Evolutionary conservation across 2,329 filamentous ascomycete genomes (phyloP), one percentile per base, ranked within the genome.

Genomic region (Verticillium zaregamsianum): DNA sequence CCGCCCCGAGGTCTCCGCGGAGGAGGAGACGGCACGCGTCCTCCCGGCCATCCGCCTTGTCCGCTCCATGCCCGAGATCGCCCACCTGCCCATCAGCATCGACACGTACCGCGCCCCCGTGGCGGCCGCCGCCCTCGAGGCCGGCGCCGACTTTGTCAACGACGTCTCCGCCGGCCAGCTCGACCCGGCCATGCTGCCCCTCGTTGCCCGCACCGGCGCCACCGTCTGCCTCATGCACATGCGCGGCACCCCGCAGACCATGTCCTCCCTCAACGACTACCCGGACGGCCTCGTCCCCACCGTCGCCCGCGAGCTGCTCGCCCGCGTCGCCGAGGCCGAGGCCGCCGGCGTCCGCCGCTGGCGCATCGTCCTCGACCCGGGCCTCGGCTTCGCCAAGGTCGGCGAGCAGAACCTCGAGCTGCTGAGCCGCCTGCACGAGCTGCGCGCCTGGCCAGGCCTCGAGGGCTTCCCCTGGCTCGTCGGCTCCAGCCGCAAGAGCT

Each of bases 341-440:
- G 82, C 80, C 15, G 93, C 92, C 0, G 95, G 95, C 0, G 85
- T 99, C 54, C 84, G 91, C 4, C 88, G 93, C 57, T 99, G 95
- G 95, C 90, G 94, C 66, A 96, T 99, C 66, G 88, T 98, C 37
- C 86, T 98, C 2, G 95, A 99, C 72, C 95, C 95, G 0, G 95
- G 95, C 0, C 85, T 99, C 35, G 95, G 95, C 0, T 99, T 99
- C 72, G 93, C 95, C 61, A 99, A 99, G 79, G 88, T 86, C 0
- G 81, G 83, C 60, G 80, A 83, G 49, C 92, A 97, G 73, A 97
- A 97, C 74, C 78, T 97, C 2, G 87, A 92, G 68, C 78, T 99
- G 2, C 78, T 99, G 37, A 82, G 90, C 9, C 77, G 85, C 1
- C 76, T 96, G 35, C 80, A 82, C 9, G 84, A 87, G 66, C 77